Evolutionary conservation across 768 basidiomycete genomes (phyloP), one percentile per base, ranked within the genome.

Genomic region (Cubamyces sp.): DNA sequence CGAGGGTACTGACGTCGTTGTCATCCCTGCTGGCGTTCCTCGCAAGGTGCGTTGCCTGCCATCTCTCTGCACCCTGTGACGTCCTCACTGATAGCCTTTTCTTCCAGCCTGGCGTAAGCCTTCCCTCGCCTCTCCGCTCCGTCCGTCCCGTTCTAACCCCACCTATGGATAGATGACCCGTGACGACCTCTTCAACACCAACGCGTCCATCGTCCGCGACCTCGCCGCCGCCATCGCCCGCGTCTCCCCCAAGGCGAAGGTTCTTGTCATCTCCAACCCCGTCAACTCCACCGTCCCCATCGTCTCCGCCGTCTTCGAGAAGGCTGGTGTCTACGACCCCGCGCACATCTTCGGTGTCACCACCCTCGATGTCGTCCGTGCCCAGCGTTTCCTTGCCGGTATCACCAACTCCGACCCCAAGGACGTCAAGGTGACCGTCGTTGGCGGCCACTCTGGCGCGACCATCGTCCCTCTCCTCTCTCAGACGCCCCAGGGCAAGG

Each of bases 21-120:
- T 98, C 66, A 97, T 98, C 74, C 97, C 97, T 61, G 97, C 97
- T 78, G 97, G 97, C 85, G 96, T 99, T 64, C 97, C 97, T 67
- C 84, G 97, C 75, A 99, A 99, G 87, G 94, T 95, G 73, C 70
- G 77, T 69, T 25, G 34, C 48, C 68, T n/a, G 41, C 47, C 19
- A 53, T 25, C 37, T 30, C 37, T 16, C 34, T 34, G 34, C 23
- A n/a, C 43, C 43, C 14, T 23, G 60, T 59, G 11, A 26, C 57
- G 58, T 68, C 70, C 70, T 81, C 51, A 70, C 69, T 66, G 30
- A 55, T 66, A 69, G 43, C 62, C 71, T 68, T 62, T 66, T 49
- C 34, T 69, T 68, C 39, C 71, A 93, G 91, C 92, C 91, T 70
- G 92, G 92, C 59, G 91, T 93, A 81, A 86, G 91, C 85, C 4